phyloP scores from a whole-genome alignment of 2,329 filamentous ascomycete species.

The Periconia macrospinosa region DNA sequence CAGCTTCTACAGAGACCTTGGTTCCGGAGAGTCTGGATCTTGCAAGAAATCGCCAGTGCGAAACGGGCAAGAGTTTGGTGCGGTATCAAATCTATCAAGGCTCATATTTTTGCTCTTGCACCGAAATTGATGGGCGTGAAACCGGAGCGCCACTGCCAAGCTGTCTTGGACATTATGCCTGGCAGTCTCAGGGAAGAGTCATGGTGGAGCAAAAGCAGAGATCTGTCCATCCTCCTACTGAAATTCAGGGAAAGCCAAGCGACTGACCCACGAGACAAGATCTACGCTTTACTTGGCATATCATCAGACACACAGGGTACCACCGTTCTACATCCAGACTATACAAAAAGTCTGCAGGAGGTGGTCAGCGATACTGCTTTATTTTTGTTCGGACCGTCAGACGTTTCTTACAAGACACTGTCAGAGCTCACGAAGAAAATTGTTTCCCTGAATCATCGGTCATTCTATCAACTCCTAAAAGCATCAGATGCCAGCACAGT shows the following conservation, averaged over 20 bases:
- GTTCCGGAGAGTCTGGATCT: constrained; percentile 17
- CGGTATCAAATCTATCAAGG: constrained; percentile 8
- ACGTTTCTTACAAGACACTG: background rate
- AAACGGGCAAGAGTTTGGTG: constrained; percentile 8
- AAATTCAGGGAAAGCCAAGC: constrained; percentile 16
- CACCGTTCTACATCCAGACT: constrained; percentile 5
- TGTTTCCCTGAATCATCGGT: background rate
- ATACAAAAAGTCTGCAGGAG: constrained; percentile 6
- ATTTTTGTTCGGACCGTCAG: constrained; percentile 3
- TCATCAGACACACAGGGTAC: constrained; percentile 10
- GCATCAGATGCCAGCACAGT: too few relatives aligned
- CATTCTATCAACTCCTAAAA: background rate
- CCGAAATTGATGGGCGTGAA: constrained; percentile 7
- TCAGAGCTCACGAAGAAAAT: background rate
- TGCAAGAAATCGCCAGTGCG: constrained; percentile 18
- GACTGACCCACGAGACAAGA: constrained; percentile 15
- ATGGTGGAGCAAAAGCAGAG: constrained; percentile 18
- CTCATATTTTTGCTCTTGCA: constrained; percentile 11
- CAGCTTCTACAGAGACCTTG: constrained; percentile 6
- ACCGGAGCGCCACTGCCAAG: constrained; percentile 13
- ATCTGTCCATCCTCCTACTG: constrained; percentile 11
- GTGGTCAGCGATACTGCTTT: constrained; percentile 7
- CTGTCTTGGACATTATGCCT: constrained; percentile 21
- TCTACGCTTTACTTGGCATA: constrained; percentile 20
- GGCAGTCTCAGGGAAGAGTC: constrained; percentile 9